Conservation (phyloP, 352 stramenopile species). For the Globisporangium irregulare region DNA sequence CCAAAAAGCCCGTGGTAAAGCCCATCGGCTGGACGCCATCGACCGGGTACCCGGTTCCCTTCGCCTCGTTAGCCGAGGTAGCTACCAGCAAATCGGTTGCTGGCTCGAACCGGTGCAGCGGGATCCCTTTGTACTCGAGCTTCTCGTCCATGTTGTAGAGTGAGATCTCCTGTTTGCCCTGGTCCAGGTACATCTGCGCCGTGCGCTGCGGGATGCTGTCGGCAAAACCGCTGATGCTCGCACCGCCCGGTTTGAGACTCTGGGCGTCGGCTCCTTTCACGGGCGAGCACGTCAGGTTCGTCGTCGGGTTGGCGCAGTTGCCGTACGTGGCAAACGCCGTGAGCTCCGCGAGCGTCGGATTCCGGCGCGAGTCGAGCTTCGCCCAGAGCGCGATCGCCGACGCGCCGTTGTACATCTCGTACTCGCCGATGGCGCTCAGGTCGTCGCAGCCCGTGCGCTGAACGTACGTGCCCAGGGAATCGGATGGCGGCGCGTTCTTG, state of each 20-base stretch:
- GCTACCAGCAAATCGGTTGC: slow-evolving; percentile 21
- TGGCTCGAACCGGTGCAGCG: slow-evolving; percentile 31
- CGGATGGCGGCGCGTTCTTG: slow-evolving; percentile 14
- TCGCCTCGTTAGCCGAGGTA: slow-evolving; percentile 15
- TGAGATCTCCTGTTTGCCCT: slow-evolving; percentile 35
- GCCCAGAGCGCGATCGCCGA: slow-evolving; percentile 30
- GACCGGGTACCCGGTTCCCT: slow-evolving; percentile 29
- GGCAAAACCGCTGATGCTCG: slow-evolving; percentile 27
- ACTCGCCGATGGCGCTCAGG: slow-evolving; percentile 30
- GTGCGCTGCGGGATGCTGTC: slow-evolving; percentile 10
- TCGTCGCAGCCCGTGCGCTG: slow-evolving; percentile 40
- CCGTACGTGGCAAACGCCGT: slow-evolving; percentile 32
- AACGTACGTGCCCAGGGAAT: slow-evolving; percentile 25
- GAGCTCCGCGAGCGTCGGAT: slow-evolving; percentile 37
- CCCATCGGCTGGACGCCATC: slow-evolving; percentile 36
- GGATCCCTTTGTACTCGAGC: slow-evolving; percentile 28
- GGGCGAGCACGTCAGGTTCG: slow-evolving; percentile 33
- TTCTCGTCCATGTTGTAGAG: slow-evolving; percentile 29
- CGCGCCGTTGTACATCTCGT: slow-evolving; percentile 37
- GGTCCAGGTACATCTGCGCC: slow-evolving; percentile 25
- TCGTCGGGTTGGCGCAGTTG: slow-evolving; percentile 31
- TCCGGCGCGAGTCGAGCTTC: slow-evolving; percentile 29
- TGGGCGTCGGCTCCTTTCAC: slow-evolving; percentile 29
- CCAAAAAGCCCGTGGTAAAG: slow-evolving; percentile 35
- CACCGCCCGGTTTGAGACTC: slow-evolving; percentile 20